Base-by-base conservation (phyloP, 2,329 filamentous ascomycete species). In the Aspergillus oerlinghausenensis region DNA sequence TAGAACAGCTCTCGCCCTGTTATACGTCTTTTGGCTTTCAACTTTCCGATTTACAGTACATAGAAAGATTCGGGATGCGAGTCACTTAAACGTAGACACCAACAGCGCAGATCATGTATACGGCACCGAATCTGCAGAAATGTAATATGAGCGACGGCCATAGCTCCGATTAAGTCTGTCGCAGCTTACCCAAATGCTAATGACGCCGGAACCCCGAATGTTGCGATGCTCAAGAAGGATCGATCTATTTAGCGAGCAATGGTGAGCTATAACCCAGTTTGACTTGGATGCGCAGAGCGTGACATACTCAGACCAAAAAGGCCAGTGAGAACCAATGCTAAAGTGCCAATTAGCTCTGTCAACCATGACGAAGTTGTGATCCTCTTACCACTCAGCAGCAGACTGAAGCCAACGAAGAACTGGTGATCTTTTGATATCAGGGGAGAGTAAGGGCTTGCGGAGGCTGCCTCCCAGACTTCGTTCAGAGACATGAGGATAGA, bases 41-140 rank as follows among this genome's bases (percentile, higher is more conserved):
- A 67, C 61, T 67, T 62, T 67, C 66, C 60, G 60, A 60, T 59
- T 63, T 73, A 71, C 68, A 62, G 68, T 73, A 73, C 73, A 76
- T 69, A 62, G 63, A 65, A 58, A 61, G 61, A 59, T 65, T 52
- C 40, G 62, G 58, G 61, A 61, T 58, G 58, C 58, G 61, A 60
- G 63, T 66, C 60, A 60, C 51, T 77, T 85, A 99, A 75, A 99
- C 91, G 86, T 99, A 97, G 72, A 99, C 94, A 74, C 94, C 94
- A 73, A 94, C 94, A 59, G 92, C 94, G 78, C 94, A 99, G 78
- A 99, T 97, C 88, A 97, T 96, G 79, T 94, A 97, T 49, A 99
- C 92, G 51, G 93, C 88, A 67, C 94, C 94, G 75, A 96, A 89
- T 51, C 93, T 97, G 70, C 26, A 61, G 43, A 59, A 32, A 56